Evolutionary conservation across 345 rosid species (phyloP), one percentile per base, ranked within the genome.

Genomic region (Melastoma malabathricum): DNA sequence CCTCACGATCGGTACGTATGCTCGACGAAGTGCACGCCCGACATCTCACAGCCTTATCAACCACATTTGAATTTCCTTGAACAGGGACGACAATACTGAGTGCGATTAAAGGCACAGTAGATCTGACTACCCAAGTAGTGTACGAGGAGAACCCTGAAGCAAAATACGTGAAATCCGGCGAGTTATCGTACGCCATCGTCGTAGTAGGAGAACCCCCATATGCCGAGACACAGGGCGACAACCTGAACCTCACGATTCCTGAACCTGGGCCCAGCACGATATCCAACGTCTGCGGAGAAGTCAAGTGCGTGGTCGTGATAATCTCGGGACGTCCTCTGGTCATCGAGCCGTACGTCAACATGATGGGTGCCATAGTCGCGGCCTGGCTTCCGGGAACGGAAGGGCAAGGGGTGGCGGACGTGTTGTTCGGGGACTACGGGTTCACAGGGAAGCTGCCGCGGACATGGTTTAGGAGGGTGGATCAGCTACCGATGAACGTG

Each of bases 331-430:
- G 84, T 47, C 92, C 95, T 2, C 67, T 82, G 5, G 70, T 74
- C 8, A 68, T 86, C 22, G 75, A 80, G 44, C 83, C 86, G 10
- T 73, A 80, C 49, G 43, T 78, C 3, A 44, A 54, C 25, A 1
- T 7, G 12, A 66, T 74, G 7, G 80, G 71, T 29, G 88, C 82
- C 50, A 63, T 80, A 14, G 80, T 76, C 5, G 85, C 85, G 3
- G 95, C 92, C 13, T 80, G 88, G 95, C 77, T 83, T 10, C 92
- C 84, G 0, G 92, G 84, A 53, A 74, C 72, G 9, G 95, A 83
- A 73, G 89, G 89, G 16, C 71, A 75, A 53, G 95, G 89, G 1
- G 72, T 83, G 18, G 63, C 89, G 3, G 95, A 78, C 66, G 81
- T 76, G 46, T 59, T 80, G 59, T 86, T 82, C 57, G 92, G 90